These are phyloP conservation scores for Mucor racemosus DNA, from an alignment of 371 early-diverging fungal species.

Conservation along the genomic window DNA sequence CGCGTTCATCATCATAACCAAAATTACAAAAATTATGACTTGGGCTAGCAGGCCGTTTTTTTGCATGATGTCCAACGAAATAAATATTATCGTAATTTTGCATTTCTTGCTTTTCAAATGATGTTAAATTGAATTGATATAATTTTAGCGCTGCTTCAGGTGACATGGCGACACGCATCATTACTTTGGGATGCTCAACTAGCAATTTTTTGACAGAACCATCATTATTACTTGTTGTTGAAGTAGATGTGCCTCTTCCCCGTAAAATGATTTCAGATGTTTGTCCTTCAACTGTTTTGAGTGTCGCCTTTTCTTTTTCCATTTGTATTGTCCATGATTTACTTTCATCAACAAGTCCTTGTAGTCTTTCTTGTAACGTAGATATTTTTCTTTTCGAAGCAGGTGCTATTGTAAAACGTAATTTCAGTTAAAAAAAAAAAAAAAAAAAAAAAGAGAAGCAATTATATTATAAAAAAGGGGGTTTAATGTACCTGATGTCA, in stretches of 20 bases:
- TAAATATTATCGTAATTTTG: slow-evolving; percentile 79
- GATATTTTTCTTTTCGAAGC: slow-evolving; percentile 21
- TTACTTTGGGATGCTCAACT: slow-evolving; percentile 17
- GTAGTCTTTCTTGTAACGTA: slow-evolving; percentile 34
- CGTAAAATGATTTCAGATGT: slow-evolving; percentile 29
- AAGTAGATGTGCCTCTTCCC: slow-evolving; percentile 18
- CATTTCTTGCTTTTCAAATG: slow-evolving; percentile 86
- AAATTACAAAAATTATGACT: slow-evolving; percentile 58
- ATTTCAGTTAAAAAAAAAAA: neutral
- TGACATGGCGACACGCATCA: slow-evolving; percentile 47
- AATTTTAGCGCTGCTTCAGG: slow-evolving; percentile 61
- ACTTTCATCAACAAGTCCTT: slow-evolving; percentile 32
- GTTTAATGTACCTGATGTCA: slow-evolving; percentile 3
- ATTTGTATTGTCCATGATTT: slow-evolving; percentile 23
- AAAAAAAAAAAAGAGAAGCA: neutral
- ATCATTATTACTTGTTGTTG: neutral
- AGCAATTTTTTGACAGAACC: slow-evolving; percentile 1
- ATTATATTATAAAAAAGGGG: neutral
- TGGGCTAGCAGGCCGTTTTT: slow-evolving; percentile 55
- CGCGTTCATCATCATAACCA: slow-evolving; percentile 87
- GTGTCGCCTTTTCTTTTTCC: slow-evolving; percentile 15
- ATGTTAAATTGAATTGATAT: slow-evolving; percentile 70
- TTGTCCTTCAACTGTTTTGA: slow-evolving; percentile 11
- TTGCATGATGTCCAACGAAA: slow-evolving; percentile 80
- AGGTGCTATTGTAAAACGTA: slow-evolving; percentile 9